Evolutionary conservation across 176 grass and related monocot genomes (phyloP), one percentile per base, ranked within the genome.

Genomic region (Pontederia paniculata): DNA sequence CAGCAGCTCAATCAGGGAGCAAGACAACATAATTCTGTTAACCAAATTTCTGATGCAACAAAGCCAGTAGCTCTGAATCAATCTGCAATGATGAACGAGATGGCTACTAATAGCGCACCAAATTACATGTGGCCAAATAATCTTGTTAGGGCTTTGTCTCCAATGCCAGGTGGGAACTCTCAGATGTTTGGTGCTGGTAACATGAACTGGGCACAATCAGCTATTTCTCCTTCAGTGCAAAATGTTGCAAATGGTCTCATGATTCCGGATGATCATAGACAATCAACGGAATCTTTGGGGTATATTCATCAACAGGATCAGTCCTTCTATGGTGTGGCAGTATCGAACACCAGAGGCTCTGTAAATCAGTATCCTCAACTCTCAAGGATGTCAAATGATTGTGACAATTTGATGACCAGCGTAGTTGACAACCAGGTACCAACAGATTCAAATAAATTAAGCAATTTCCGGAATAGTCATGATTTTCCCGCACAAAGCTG

Each of bases 291-390:
- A 64, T 70, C 68, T n/a, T 76, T 84, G 79, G 86, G 82, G n/a
- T 56, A 81, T 55, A 57, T 72, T 53, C 73, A 65, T 2, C 80
- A 84, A 48, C 91, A 97, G 62, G 75, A 89, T 46, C 91, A 82
- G 21, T 74, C 85, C 54, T 83, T 89, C 37, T 86, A 81, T 78
- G 73, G 65, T 64, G 67, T 88, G 67, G 69, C 74, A 74, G 70
- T 67, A 28, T 74, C 68, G 44, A 77, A 56, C 66, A 89, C 66
- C 68, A 65, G 70, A 67, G 71, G 61, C 13, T 60, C 70, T 77
- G 70, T 62, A 62, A 84, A 89, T 65, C 86, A 90, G 70, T 76
- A 86, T 72, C 73, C 91, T 25, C 86, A 87, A 57, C 84, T 83
- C 67, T 70, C 83, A 67, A 81, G 81, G 50, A 80, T 95, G 60